phyloP scores from a whole-genome alignment of 1,139 yeast genomes.

The Pichia sp. region DNA sequence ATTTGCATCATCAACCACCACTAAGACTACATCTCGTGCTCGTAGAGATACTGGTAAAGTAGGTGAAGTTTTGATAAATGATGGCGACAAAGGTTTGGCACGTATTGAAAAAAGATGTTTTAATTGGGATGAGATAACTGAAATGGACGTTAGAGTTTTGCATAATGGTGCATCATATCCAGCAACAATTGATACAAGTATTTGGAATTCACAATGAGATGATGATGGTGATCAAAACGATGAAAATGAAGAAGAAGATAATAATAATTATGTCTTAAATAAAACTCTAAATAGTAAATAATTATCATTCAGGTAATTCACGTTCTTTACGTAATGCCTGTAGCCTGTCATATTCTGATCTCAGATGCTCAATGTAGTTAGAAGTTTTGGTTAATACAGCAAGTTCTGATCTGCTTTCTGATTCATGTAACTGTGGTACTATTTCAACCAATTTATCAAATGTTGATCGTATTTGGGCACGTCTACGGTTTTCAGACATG shows the following conservation, averaged over 20 bases:
- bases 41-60: conserved; percentile 33
- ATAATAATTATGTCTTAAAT: no score
- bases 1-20: conserved; percentile 14
- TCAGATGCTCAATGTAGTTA: conserved; percentile 22
- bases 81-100: conserved; percentile 64
- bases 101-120: conserved; percentile 28
- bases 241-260: no score
- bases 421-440: conserved; percentile 32
- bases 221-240: no score
- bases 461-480: conserved; percentile 35
- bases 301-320: not conserved
- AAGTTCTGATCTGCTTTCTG: conserved; percentile 36
- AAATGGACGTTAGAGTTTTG: conserved; percentile 26
- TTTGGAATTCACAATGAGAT: conserved; percentile 9
- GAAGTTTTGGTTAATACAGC: conserved; percentile 29
- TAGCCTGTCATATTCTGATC: conserved; percentile 16
- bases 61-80: conserved; percentile 53
- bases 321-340: conserved; percentile 5
- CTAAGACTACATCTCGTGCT: conserved; percentile 27
- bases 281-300: not conserved
- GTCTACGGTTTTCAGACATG: conserved; percentile 35
- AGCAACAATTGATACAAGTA: conserved; percentile 7
- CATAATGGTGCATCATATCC: conserved; percentile 6
- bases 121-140: conserved; percentile 37
- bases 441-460: conserved; percentile 35